phyloP scores from a whole-genome alignment of 352 stramenopile genomes.

The Peronosclerospora sorghi region DNA sequence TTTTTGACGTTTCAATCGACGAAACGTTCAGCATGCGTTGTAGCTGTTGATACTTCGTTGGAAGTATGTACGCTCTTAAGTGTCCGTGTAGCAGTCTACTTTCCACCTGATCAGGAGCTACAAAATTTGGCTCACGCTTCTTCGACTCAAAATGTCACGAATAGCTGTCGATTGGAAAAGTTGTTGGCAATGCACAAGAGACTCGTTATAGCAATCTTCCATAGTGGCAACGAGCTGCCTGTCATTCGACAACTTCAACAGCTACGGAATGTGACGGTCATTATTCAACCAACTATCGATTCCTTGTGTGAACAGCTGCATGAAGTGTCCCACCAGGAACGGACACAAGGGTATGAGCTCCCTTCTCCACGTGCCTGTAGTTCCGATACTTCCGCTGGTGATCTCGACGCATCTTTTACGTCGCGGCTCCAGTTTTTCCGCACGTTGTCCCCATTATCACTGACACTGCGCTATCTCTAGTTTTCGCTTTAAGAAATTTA shows the following conservation, averaged over 20 bases:
- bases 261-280: constrained; percentile 17
- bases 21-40: constrained; percentile 7
- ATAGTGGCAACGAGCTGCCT: constrained; percentile 6
- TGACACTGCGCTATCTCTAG: constrained; percentile 55
- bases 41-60: constrained; percentile 30
- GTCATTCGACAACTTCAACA: constrained; percentile 17
- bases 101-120: constrained; percentile 15
- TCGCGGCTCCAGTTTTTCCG: constrained; percentile 52
- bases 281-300: constrained; percentile 9
- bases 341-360: constrained; percentile 25
- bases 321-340: constrained; percentile 22
- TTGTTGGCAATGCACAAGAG: constrained; percentile 41
- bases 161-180: constrained; percentile 18
- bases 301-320: constrained; percentile 17
- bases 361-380: constrained; percentile 12
- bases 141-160: constrained; percentile 19
- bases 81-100: constrained; percentile 20
- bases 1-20: constrained; percentile 12
- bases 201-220: constrained; percentile 30
- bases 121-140: constrained; percentile 8
- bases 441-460: constrained; percentile 31
- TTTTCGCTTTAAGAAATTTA: constrained; percentile 69
- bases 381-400: constrained; percentile 1
- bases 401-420: constrained; percentile 33
- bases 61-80: constrained; percentile 46